Base-by-base conservation (phyloP, 1,284 basidiomycete genomes). In the Microbotryum silenes-acaulis region DNA sequence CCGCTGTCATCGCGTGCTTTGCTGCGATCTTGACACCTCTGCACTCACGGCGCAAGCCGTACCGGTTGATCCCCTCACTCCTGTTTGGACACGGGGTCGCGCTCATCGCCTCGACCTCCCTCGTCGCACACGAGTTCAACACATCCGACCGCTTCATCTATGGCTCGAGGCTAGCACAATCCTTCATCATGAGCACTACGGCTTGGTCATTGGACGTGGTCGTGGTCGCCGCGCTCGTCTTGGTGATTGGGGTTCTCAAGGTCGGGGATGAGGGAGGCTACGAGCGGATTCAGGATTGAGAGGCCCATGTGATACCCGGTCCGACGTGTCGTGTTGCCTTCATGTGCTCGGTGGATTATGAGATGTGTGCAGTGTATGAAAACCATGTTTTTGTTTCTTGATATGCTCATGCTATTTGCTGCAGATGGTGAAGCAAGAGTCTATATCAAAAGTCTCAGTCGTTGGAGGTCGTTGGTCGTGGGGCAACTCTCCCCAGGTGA, bases 101-200 rank as follows among this genome's bases (percentile, higher is more conserved):
- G 21, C 20, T 60, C 27, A 50, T 55, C 12, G 53, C 31, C 5
- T 20, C 59, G 25, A 49, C 31, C 16, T 31, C 10, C 25, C 33
- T 60, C 4, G 33, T 60, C 20, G 42, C 45, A 12, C 31, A 29
- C 37, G 59, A 60, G 59, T 60, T 50, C 25, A 50, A 29, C 3
- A 49, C 21, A 20, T 29, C 45, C 20, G 52, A 54, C 12, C 10
- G 59, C 18, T 60, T 60, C 27, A 49, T 44, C 18, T 20, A 46
- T 31, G 59, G 59, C 6, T 55, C 49, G 12, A 20, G 27, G 18
- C 37, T 55, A 12, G 52, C 45, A 49, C 51, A 56, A 29, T n/a
- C 47, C 29, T 59, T 46, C 52, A 44, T 59, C 46, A 33, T 49
- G 23, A 27, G 51, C 12, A 54, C 51, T 9, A 33, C 27, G 6